Evolutionary conservation across 2,329 filamentous ascomycete species (phyloP).

Genomic region (Didymella glomerata): DNA sequence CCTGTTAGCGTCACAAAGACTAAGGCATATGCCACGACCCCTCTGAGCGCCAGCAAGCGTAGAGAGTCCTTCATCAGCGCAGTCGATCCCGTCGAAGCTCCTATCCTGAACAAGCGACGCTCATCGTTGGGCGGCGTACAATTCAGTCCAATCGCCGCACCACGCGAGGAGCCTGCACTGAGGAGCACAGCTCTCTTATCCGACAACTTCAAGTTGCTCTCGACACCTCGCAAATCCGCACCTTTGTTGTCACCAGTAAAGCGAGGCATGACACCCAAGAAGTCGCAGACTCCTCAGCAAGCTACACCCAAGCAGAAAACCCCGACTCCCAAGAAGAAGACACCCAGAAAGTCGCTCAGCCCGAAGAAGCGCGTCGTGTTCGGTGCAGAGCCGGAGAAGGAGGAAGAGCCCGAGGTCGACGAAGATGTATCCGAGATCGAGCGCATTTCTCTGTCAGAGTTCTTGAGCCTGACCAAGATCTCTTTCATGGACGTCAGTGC

Average conservation of each 20-base stretch:
- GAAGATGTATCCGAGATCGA: conserved; percentile 56
- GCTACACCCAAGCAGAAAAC: conserved; percentile 53
- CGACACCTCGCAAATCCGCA: conserved; percentile 58
- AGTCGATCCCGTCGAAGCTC: conserved; percentile 46
- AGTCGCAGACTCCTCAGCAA: conserved; percentile 47
- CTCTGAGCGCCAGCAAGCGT: conserved; percentile 30
- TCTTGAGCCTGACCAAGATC: conserved; percentile 93
- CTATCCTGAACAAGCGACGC: conserved; percentile 46
- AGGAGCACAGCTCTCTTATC: conserved; percentile 48
- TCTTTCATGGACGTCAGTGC: conserved; percentile 99
- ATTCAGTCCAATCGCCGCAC: conserved; percentile 46
- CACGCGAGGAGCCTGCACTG: conserved; percentile 40
- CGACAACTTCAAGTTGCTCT: conserved; percentile 58
- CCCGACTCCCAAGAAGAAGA: conserved; percentile 45
- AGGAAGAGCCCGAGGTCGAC: conserved; percentile 30
- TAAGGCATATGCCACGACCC: conserved; percentile 24
- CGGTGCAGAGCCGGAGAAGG: conserved; percentile 36
- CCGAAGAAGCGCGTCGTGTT: conserved; percentile 48
- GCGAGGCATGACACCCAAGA: conserved; percentile 49
- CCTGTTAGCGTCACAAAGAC: conserved; percentile 16
- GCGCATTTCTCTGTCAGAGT: conserved; percentile 85
- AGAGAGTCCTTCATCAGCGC: conserved; percentile 33
- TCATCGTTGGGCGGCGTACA: conserved; percentile 47
- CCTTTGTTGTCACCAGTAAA: conserved; percentile 54
- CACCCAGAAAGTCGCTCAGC: conserved; percentile 43